phyloP scores from a whole-genome alignment of 495 filamentous ascomycete genomes.

The Cladorrhinum samala region DNA sequence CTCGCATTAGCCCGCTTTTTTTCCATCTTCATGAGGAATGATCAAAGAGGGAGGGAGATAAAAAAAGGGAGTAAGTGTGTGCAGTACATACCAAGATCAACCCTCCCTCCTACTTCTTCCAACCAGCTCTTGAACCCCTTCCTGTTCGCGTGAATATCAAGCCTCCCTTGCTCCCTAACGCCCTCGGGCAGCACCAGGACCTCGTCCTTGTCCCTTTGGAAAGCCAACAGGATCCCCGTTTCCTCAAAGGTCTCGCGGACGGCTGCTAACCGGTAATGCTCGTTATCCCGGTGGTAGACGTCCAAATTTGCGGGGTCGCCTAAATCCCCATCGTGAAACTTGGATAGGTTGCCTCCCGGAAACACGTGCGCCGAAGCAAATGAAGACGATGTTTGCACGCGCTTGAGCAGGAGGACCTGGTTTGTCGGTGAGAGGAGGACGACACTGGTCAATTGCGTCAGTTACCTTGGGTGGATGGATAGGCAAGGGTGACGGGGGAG shows the following conservation, averaged over 20 bases:
- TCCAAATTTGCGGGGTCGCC: constrained; percentile 40
- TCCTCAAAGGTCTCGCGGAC: constrained; percentile 94
- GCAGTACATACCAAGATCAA: constrained; percentile 55
- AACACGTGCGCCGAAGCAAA: constrained; percentile 95
- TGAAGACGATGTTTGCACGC: constrained; percentile 71
- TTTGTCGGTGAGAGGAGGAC: constrained; percentile 81
- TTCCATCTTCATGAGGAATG: no score
- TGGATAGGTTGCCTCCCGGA: constrained; percentile 80
- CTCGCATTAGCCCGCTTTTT: no score
- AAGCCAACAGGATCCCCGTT: constrained; percentile 77
- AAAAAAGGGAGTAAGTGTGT: no score
- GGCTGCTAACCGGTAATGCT: constrained; percentile 67
- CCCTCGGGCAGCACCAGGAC: constrained; percentile 50
- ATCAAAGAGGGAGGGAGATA: no score
- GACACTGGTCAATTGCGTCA: constrained; percentile 50
- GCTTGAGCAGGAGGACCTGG: constrained; percentile 79
- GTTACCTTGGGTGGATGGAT: no score
- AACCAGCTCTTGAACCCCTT: constrained; percentile 65
- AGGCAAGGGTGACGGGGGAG: no score
- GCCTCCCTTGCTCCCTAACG: no score
- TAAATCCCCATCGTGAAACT: constrained; percentile 60
- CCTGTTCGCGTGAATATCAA: constrained; percentile 56
- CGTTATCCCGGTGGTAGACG: constrained; percentile 60
- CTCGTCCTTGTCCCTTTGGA: not conserved
- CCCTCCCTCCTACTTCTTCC: constrained; percentile 48